These are phyloP conservation scores for Capsicum baccatum DNA, from an alignment of 257 asterid species.

Conservation along the genomic window DNA sequence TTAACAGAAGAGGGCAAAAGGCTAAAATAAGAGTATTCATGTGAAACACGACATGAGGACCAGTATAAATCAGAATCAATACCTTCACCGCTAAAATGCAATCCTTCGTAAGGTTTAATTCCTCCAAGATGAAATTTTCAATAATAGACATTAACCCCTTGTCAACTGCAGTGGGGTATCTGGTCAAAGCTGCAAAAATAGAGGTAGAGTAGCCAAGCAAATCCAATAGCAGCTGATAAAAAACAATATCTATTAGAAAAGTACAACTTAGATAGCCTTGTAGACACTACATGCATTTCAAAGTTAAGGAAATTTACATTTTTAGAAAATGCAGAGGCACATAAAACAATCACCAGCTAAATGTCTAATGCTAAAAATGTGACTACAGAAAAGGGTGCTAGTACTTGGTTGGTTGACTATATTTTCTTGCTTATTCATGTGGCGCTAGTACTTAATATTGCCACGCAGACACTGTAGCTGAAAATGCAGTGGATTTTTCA, in stretches of 20 bases:
- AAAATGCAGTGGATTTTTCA: neutral
- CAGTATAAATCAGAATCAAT: constrained; percentile 21
- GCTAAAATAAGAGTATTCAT: neutral
- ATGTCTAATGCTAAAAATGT: neutral
- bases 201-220: constrained; percentile 76
- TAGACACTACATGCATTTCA: constrained; percentile 22
- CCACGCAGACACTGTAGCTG: neutral
- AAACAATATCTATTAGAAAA: constrained; percentile 37
- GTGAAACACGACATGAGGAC: neutral
- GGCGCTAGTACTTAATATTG: neutral
- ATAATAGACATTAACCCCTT: constrained; percentile 56
- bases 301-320: neutral
- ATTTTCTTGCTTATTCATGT: neutral
- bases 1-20: neutral
- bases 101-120: constrained; percentile 64
- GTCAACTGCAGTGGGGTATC: constrained; percentile 56
- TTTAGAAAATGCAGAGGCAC: neutral
- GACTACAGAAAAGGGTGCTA: neutral
- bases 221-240: constrained; percentile 79
- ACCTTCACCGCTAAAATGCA: constrained; percentile 76
- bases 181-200: constrained; percentile 69
- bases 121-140: constrained; percentile 77
- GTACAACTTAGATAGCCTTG: neutral
- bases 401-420: neutral
- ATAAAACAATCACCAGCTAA: neutral